phyloP scores from a whole-genome alignment of 2,329 filamentous ascomycete species.

The Acrodontium crateriforme region DNA sequence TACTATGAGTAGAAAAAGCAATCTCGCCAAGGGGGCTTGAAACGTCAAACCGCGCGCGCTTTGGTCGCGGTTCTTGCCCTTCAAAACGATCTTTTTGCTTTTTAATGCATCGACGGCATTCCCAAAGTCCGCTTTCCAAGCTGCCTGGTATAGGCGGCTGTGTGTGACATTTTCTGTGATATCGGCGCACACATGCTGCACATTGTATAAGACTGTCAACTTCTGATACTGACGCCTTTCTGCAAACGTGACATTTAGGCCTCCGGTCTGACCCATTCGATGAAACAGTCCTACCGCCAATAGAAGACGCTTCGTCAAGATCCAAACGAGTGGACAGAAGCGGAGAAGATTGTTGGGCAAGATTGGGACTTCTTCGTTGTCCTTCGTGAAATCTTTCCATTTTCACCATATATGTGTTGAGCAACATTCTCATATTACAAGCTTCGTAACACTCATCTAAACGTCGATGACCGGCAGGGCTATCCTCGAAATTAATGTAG shows the following conservation, averaged over 20 bases:
- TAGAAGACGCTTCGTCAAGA: conserved; percentile 7
- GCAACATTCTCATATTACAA: conserved; percentile 4
- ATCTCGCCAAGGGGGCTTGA: too few species aligned
- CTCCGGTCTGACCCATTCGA: conserved; percentile 9
- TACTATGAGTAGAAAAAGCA: too few species aligned
- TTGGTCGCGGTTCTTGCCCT: too few species aligned
- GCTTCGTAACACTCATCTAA: conserved; percentile 4
- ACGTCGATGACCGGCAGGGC: conserved; percentile 1
- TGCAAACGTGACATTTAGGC: conserved; percentile 20
- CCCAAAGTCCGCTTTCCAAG: conserved; percentile 8
- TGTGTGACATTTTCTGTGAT: conserved; percentile 24
- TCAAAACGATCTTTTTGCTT: conserved; percentile 3
- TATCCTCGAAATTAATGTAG: conserved; percentile 11
- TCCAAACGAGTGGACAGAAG: background rate
- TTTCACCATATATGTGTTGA: conserved; percentile 4
- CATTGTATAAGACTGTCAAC: conserved; percentile 21
- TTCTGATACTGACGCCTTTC: conserved; percentile 10
- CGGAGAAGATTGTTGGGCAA: too few species aligned
- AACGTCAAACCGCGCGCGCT: too few species aligned
- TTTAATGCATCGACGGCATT: conserved; percentile 14
- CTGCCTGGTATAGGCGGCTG: conserved; percentile 3
- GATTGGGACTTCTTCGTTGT: background rate
- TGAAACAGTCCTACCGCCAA: conserved; percentile 8
- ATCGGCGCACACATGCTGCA: conserved; percentile 20
- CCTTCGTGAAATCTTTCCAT: conserved; percentile 6